Evolutionary conservation across 208 protist species (phyloP).

Genomic region (Crithidia fasciculata): DNA sequence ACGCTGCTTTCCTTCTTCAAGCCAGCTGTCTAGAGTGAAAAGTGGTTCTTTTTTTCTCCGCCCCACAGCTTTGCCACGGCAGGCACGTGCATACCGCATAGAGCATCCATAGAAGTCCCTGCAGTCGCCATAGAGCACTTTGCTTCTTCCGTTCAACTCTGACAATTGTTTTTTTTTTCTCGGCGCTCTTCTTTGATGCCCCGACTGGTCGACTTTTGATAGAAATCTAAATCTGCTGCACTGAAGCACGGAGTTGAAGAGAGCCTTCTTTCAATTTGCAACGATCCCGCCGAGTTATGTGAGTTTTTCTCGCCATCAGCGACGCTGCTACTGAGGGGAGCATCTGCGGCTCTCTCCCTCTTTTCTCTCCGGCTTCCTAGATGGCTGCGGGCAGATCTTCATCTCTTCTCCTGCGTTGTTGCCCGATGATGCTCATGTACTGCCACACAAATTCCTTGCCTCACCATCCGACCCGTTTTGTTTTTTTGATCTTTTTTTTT

Average conservation of each 20-base stretch:
- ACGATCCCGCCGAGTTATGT: neutral
- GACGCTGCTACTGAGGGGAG: neutral
- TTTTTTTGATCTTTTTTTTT: neutral
- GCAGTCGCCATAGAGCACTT: neutral
- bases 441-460: neutral
- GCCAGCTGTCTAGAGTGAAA: neutral
- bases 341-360: too few species aligned
- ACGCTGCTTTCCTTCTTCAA: constrained; percentile 62
- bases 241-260: neutral
- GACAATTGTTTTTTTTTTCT: constrained; percentile 1
- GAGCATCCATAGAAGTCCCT: constrained; percentile 2
- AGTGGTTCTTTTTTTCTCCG: constrained; percentile 1
- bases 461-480: neutral
- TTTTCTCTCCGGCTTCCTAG: neutral
- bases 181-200: neutral
- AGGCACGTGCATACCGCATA: neutral
- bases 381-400: too few species aligned
- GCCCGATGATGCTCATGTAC: too few species aligned
- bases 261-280: neutral
- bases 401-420: too few species aligned
- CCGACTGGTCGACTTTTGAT: neutral
- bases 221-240: too few species aligned
- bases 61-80: neutral
- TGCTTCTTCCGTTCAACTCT: constrained; percentile 12
- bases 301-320: too few species aligned